Percentiles rank a stretch among this genome's conserved stretches.
Conservation (phyloP, 2,329 filamentous ascomycete genomes). For the Hypoxylon sp. region DNA sequence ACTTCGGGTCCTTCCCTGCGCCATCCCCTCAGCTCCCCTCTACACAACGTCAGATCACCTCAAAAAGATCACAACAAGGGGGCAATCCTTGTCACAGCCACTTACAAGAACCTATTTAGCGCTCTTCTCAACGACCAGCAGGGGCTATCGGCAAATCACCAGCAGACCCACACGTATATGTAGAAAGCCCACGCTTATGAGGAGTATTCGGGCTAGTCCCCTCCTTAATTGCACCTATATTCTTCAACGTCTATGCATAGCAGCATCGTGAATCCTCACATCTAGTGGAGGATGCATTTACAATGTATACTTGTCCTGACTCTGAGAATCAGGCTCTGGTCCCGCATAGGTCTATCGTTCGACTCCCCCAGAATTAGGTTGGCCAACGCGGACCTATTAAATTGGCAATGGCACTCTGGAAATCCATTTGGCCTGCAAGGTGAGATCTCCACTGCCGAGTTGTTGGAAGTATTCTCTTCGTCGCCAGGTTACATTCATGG, state of each 20-base stretch:
- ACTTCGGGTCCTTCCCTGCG: conserved; percentile 1
- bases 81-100: conserved; percentile 24
- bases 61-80: background rate
- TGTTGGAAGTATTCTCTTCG: background rate
- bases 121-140: conserved; percentile 16
- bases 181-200: background rate
- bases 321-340: background rate
- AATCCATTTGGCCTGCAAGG: background rate
- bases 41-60: background rate
- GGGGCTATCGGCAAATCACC: conserved; percentile 25
- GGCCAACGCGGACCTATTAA: background rate
- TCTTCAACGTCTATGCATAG: background rate
- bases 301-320: no score
- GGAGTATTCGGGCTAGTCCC: background rate
- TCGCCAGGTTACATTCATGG: conserved; percentile 7
- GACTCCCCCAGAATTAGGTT: background rate
- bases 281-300: background rate
- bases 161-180: conserved; percentile 1
- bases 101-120: conserved; percentile 34
- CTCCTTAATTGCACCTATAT: background rate
- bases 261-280: background rate
- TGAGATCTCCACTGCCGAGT: background rate
- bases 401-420: background rate
- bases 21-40: background rate
- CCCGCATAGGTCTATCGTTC: background rate